Conservation (phyloP, 2,329 filamentous ascomycete species). For the Volutella citrinella region DNA sequence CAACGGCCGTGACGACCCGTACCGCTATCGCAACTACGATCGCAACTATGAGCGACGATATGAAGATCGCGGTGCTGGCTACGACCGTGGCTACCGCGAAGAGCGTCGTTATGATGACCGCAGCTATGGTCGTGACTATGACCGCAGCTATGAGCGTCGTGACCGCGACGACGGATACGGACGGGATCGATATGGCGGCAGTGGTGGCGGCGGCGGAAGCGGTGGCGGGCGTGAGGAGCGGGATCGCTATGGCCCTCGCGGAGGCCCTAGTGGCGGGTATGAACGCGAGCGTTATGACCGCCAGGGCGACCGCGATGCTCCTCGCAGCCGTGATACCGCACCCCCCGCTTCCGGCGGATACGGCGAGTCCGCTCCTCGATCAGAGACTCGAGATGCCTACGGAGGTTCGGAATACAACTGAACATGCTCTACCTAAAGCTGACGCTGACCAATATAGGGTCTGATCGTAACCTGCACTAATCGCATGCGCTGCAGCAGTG, state of each 20-base stretch:
- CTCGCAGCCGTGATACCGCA: slow-evolving; percentile 38
- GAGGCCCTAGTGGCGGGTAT: slow-evolving; percentile 38
- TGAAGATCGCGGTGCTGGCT: slow-evolving; percentile 44
- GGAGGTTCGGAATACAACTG: slow-evolving; percentile 35
- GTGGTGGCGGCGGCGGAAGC: no score
- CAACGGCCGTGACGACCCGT: slow-evolving; percentile 54
- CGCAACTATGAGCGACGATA: slow-evolving; percentile 43
- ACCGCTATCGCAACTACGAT: slow-evolving; percentile 51
- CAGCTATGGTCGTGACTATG: slow-evolving; percentile 50
- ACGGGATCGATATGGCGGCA: slow-evolving; percentile 38
- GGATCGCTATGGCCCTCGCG: slow-evolving; percentile 38
- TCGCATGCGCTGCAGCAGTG: slow-evolving; percentile 10
- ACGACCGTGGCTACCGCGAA: slow-evolving; percentile 50
- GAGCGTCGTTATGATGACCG: slow-evolving; percentile 47
- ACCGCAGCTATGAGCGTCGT: slow-evolving; percentile 55
- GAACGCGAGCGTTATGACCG: slow-evolving; percentile 51
- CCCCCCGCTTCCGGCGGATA: slow-evolving; percentile 36
- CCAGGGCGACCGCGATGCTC: slow-evolving; percentile 37
- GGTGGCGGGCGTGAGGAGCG: slow-evolving; percentile 44
- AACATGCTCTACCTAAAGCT: slow-evolving; percentile 15
- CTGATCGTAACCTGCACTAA: slow-evolving; percentile 28
- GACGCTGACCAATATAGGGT: slow-evolving; percentile 30
- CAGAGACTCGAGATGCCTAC: slow-evolving; percentile 43
- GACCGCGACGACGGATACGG: slow-evolving; percentile 37
- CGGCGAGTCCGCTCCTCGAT: slow-evolving; percentile 39